These are phyloP conservation scores for Vitis vinifera DNA, from an alignment of 164 flowering plant genomes.

Conservation along the genomic window DNA sequence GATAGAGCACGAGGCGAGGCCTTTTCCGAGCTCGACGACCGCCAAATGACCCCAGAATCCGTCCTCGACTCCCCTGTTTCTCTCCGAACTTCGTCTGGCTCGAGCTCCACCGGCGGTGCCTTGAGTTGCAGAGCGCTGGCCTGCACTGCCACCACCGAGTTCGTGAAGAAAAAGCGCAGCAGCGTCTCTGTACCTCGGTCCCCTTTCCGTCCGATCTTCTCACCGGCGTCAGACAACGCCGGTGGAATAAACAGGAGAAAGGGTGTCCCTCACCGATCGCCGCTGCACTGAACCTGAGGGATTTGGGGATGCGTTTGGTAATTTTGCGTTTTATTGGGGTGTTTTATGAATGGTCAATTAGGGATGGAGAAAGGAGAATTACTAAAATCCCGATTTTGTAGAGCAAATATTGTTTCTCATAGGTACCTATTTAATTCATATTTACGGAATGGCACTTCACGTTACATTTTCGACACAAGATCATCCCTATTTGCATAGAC, in stretches of 20 bases:
- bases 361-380: neutral
- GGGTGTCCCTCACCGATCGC: conserved; percentile 22
- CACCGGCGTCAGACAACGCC: conserved; percentile 4
- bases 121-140: conserved; percentile 5
- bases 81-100: conserved; percentile 6
- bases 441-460: neutral
- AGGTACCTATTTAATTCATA: neutral
- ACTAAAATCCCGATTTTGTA: neutral
- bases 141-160: conserved; percentile 11
- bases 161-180: conserved; percentile 19
- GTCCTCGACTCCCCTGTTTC: conserved; percentile 11
- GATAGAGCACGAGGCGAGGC: neutral
- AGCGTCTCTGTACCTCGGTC: conserved; percentile 4
- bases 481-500: no score
- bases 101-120: conserved; percentile 6
- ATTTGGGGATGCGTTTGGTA: neutral
- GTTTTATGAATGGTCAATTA: neutral
- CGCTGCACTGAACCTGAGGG: conserved; percentile 9
- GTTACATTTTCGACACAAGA: neutral
- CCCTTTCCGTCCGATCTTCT: neutral
- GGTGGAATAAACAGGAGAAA: conserved; percentile 11
- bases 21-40: neutral
- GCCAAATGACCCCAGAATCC: conserved; percentile 10
- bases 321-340: neutral
- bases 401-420: neutral